Conservation (phyloP, 2,329 filamentous ascomycete genomes). For the Daldinia eschscholtzii region DNA sequence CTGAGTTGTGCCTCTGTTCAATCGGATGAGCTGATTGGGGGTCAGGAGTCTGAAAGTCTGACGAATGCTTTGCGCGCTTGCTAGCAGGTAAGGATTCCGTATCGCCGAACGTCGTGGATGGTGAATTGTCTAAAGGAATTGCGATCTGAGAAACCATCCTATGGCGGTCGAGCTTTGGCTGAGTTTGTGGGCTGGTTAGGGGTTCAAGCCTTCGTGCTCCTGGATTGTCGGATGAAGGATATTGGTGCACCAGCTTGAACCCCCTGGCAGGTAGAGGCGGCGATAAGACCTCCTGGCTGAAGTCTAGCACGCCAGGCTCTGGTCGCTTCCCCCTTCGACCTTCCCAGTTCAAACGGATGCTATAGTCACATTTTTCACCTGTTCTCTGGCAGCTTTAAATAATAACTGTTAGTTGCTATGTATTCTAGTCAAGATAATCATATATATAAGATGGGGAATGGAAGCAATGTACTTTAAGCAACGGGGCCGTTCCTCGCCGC, state of each 20-base stretch:
- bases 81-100: slow-evolving; percentile 45
- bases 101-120: slow-evolving; percentile 41
- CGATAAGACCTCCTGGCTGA: slow-evolving; percentile 48
- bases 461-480: slow-evolving; percentile 69
- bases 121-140: slow-evolving; percentile 42
- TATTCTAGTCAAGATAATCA: slow-evolving; percentile 17
- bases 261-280: slow-evolving; percentile 50
- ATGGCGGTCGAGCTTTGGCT: slow-evolving; percentile 39
- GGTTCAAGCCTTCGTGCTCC: slow-evolving; percentile 51
- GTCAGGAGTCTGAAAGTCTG: slow-evolving; percentile 44
- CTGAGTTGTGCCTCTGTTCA: slow-evolving; percentile 49
- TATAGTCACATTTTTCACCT: slow-evolving; percentile 83
- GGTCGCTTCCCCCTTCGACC: slow-evolving; percentile 73
- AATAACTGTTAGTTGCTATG: slow-evolving; percentile 37
- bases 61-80: slow-evolving; percentile 49
- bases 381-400: slow-evolving; percentile 71
- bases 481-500: slow-evolving; percentile 80
- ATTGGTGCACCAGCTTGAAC: slow-evolving; percentile 55
- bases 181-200: slow-evolving; percentile 43
- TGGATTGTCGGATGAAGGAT: slow-evolving; percentile 46
- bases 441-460: slow-evolving; percentile 18
- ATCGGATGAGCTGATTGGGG: slow-evolving; percentile 41
- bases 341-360: slow-evolving; percentile 84
- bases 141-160: slow-evolving; percentile 35
- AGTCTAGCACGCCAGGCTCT: slow-evolving; percentile 54